These are phyloP conservation scores for Suillus plorans DNA, from an alignment of 768 basidiomycete genomes.

Conservation along the genomic window DNA sequence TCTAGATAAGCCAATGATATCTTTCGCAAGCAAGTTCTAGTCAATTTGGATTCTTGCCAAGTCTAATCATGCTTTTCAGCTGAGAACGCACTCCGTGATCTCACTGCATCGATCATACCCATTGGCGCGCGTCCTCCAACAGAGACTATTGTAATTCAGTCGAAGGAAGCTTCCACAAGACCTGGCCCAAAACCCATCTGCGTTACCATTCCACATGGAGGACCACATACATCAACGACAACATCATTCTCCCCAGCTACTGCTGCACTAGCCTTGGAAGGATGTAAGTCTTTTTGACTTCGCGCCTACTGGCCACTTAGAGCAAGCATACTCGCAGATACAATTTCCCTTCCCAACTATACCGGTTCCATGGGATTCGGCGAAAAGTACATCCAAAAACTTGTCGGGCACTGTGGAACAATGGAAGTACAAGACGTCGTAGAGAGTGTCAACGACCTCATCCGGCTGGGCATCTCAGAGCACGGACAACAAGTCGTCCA, in stretches of 20 bases:
- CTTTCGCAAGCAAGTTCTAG: conserved; percentile 40
- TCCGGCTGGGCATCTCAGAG: conserved; percentile 48
- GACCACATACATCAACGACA: conserved; percentile 52
- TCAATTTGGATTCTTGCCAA: background rate
- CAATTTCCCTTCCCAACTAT: conserved; percentile 62
- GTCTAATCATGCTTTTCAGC: conserved; percentile 32
- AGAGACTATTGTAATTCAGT: conserved; percentile 52
- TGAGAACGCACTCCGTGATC: conserved; percentile 35
- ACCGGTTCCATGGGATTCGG: conserved; percentile 69
- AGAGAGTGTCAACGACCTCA: conserved; percentile 49
- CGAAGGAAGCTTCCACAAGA: conserved; percentile 17
- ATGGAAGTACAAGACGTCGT: conserved; percentile 69
- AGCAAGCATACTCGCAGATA: conserved; percentile 40
- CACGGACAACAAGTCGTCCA: conserved; percentile 53
- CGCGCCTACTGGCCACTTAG: background rate
- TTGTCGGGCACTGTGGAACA: conserved; percentile 60
- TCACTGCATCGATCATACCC: conserved; percentile 44
- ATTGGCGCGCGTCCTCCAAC: conserved; percentile 50
- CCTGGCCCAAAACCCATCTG: conserved; percentile 38
- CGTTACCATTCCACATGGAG: conserved; percentile 59
- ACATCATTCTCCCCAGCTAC: conserved; percentile 47
- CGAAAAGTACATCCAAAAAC: conserved; percentile 51
- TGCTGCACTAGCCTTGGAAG: conserved; percentile 53
- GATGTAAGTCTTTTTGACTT: conserved; percentile 45
- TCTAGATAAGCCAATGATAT: conserved; percentile 43